Conservation (phyloP, 2,329 filamentous ascomycete species). For the Nothomitra cinnamomea region DNA sequence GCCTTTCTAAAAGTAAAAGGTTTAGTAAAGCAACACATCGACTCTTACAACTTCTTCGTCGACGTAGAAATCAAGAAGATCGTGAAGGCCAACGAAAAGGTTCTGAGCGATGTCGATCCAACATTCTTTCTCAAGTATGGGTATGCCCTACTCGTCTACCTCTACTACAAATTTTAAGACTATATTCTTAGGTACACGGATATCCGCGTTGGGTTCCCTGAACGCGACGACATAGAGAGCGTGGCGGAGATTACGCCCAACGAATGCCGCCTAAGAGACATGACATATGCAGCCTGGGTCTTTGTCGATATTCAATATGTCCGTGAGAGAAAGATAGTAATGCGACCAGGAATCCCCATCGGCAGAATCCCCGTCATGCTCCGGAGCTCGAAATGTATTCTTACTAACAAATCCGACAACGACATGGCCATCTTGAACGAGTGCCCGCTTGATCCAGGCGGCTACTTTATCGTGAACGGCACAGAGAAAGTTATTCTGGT, state of each 20-base stretch:
- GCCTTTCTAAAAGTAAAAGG: conserved; percentile 98
- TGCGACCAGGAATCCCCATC: conserved; percentile 58
- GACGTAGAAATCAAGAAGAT: conserved; percentile 96
- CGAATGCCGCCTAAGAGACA: conserved; percentile 88
- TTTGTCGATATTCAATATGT: conserved; percentile 84
- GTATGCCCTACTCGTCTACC: neutral
- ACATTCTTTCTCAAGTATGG: conserved; percentile 69
- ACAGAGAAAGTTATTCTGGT: conserved; percentile 98
- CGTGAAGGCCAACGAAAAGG: conserved; percentile 72
- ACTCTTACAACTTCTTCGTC: conserved; percentile 97
- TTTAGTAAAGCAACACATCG: conserved; percentile 91
- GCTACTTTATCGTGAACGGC: conserved; percentile 94
- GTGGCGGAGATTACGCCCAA: conserved; percentile 73
- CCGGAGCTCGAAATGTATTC: conserved; percentile 80
- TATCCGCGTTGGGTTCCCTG: conserved; percentile 71
- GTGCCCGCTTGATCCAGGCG: conserved; percentile 87
- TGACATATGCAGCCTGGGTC: conserved; percentile 95
- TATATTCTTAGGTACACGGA: conserved; percentile 45
- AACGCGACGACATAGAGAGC: conserved; percentile 55
- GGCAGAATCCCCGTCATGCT: conserved; percentile 94
- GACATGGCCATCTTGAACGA: conserved; percentile 90
- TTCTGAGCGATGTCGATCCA: conserved; percentile 82
- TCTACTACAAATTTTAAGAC: neutral
- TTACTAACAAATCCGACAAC: conserved; percentile 66
- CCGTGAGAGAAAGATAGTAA: conserved; percentile 60